phyloP scores from a whole-genome alignment of 371 early-diverging fungal species.

The Homolaphlyctis polyrhiza region DNA sequence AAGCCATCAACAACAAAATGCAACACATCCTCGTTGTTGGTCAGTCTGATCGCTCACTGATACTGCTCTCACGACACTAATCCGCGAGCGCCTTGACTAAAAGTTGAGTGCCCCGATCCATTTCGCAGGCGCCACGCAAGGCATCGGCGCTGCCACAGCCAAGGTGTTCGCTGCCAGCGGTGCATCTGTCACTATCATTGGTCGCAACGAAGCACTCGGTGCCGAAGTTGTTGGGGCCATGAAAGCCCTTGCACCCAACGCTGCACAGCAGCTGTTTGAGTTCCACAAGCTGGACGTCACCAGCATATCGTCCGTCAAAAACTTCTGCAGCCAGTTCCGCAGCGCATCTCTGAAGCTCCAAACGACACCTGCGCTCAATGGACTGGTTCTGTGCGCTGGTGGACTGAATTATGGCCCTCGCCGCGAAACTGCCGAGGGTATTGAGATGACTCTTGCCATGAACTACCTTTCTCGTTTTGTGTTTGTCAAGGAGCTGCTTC shows the following conservation, averaged over 20 bases:
- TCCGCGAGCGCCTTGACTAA: too few relatives aligned
- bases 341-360: not conserved
- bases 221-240: not conserved
- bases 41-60: too few relatives aligned
- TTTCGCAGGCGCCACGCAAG: slow-evolving; percentile 27
- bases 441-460: slow-evolving; percentile 25
- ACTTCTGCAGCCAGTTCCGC: slow-evolving; percentile 9
- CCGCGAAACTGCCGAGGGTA: slow-evolving; percentile 18
- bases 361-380: slow-evolving; percentile 14
- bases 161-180: slow-evolving; percentile 6
- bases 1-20: not conserved
- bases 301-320: slow-evolving; percentile 9
- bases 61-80: not conserved
- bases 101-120: too few relatives aligned
- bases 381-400: slow-evolving; percentile 24
- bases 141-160: slow-evolving; percentile 23
- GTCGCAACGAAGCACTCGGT: slow-evolving; percentile 5
- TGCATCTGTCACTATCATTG: slow-evolving; percentile 9
- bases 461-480: slow-evolving; percentile 24
- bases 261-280: not conserved
- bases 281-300: slow-evolving; percentile 14
- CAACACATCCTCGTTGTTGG: not conserved
- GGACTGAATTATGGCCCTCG: slow-evolving; percentile 20
- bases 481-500: slow-evolving; percentile 13
- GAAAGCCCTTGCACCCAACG: not conserved